Evolutionary conservation across 2,329 filamentous ascomycete genomes (phyloP).

Genomic region (Cladosporium oxysporum): DNA sequence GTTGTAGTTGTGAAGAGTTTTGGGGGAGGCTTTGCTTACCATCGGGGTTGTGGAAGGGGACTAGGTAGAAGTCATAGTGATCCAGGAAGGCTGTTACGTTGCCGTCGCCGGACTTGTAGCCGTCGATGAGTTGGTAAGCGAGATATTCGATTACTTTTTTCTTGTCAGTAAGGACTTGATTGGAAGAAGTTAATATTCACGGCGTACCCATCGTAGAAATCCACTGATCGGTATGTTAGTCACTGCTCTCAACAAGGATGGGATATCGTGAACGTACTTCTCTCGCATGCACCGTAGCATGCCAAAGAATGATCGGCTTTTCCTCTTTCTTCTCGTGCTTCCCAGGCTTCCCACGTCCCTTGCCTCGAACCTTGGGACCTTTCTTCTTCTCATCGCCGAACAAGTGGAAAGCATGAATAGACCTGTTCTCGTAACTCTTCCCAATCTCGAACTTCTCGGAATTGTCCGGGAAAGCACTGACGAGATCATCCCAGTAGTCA

Average conservation of each 20-base stretch:
- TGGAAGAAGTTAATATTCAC: conserved; percentile 32
- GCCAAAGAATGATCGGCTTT: conserved; percentile 55
- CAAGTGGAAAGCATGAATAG: conserved; percentile 54
- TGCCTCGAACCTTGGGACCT: background rate
- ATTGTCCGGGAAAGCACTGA: conserved; percentile 47
- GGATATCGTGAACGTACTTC: conserved; percentile 31
- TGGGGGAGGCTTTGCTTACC: conserved; percentile 27
- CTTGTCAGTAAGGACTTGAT: conserved; percentile 21
- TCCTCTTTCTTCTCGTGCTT: conserved; percentile 1
- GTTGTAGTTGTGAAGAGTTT: conserved; percentile 24
- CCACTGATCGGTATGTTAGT: conserved; percentile 47
- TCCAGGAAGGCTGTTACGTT: conserved; percentile 53
- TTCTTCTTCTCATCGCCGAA: conserved; percentile 45
- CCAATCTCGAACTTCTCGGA: conserved; percentile 55
- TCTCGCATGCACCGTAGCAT: conserved; percentile 61
- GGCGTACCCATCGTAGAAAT: conserved; percentile 50
- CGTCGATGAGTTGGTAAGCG: conserved; percentile 51
- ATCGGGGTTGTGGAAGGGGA: conserved; percentile 64
- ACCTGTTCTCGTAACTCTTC: conserved; percentile 48
- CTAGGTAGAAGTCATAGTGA: conserved; percentile 66
- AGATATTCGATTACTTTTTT: conserved; percentile 51
- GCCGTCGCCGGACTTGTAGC: conserved; percentile 44
- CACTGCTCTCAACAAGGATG: background rate
- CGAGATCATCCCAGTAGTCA: conserved; percentile 51
- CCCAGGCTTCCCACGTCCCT: background rate